Base-by-base conservation (phyloP, 805 yeast species). In the Candida insectalens region DNA sequence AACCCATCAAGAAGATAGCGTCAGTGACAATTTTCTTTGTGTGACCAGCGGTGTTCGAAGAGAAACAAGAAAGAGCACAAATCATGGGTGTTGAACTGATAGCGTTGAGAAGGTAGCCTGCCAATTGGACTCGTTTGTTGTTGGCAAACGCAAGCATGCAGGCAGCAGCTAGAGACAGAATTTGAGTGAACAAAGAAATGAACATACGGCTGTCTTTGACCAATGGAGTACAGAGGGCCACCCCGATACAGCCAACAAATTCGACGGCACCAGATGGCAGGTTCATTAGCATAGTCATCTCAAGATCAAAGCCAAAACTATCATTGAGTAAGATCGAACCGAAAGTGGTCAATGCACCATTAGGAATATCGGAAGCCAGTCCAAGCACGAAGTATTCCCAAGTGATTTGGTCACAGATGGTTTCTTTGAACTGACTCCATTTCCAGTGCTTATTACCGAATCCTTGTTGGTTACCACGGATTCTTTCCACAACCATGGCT, bases 11-110 rank as follows among this genome's bases (percentile, higher is more conserved):
- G 31, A 67, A 68, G 22, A 75, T 52, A 5, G 79, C 77, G 34
- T 73, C 71, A 18, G 73, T 66, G 4, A 74, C 65, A 43, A 75
- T 64, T 44, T 79, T 75, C 54, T 83, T 83, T 12, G 88, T 79
- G 41, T 74, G 71, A 8, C 92, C 92, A 2, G 87, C 76, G 22
- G 77, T 68, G 50, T 81, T 72, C 3, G 72, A 58, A 57, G 39
- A 64, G 45, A 47, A 55, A 25, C 53, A 47, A 1, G 64, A 55
- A 39, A 35, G 60, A 42, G 47, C 38, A 25, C 58, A 41, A 48
- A 49, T 36, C 52, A 49, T 36, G 2, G 61, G 55, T 6, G 46
- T 49, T 22, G 46, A 25, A 19, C 41, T 45, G 26, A 48, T 51
- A 49, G 60, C 43, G 8, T 47, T 30, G 20, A 43, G 44, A 34